These are phyloP conservation scores for Diaporthe helianthi DNA, from an alignment of 2,329 filamentous ascomycete species.

Conservation along the genomic window DNA sequence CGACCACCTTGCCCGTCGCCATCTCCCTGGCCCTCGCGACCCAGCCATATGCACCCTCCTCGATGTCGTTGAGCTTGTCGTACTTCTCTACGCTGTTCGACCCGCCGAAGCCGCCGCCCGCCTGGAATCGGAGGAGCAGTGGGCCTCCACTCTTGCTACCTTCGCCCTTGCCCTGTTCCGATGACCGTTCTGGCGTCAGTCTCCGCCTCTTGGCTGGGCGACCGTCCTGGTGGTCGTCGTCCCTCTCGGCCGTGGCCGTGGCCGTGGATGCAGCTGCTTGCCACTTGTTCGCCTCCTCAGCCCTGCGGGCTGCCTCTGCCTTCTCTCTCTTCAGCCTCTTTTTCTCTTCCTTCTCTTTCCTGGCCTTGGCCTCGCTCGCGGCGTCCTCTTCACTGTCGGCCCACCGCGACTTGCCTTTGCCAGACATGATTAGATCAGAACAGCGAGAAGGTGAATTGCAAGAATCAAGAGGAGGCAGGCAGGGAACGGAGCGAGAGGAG, in stretches of 20 bases:
- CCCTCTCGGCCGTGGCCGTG: conserved; percentile 27
- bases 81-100: conserved; percentile 86
- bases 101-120: conserved; percentile 67
- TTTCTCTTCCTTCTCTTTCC: conserved; percentile 88
- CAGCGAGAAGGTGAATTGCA: neutral
- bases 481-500: neutral
- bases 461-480: neutral
- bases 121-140: conserved; percentile 74
- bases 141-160: conserved; percentile 43
- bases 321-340: conserved; percentile 84
- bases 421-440: conserved; percentile 57
- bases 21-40: conserved; percentile 84
- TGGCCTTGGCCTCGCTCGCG: conserved; percentile 73
- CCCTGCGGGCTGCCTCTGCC: conserved; percentile 61
- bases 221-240: conserved; percentile 44
- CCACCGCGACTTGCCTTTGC: conserved; percentile 80
- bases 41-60: conserved; percentile 96
- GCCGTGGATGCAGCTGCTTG: conserved; percentile 37
- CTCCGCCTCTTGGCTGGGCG: conserved; percentile 69
- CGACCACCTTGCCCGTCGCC: conserved; percentile 80
- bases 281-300: conserved; percentile 55
- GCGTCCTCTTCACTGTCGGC: conserved; percentile 83
- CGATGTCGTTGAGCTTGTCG: conserved; percentile 93
- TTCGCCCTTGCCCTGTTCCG: conserved; percentile 40
- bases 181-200: conserved; percentile 55